Base-by-base conservation (phyloP, 768 basidiomycete species). In the Solioccasus polychromus region DNA sequence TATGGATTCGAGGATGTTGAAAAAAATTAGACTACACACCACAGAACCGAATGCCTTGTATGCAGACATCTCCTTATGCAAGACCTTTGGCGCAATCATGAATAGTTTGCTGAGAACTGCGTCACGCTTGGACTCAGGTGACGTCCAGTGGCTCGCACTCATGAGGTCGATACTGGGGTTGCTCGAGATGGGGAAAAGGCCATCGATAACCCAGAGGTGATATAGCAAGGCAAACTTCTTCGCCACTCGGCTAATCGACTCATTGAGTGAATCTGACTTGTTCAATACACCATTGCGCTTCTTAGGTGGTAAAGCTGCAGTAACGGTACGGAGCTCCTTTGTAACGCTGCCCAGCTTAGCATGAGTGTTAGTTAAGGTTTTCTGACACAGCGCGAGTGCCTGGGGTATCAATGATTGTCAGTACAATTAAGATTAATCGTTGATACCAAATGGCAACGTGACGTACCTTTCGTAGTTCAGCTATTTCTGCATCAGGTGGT, bases 161-260 rank as follows among this genome's bases (percentile, higher is more conserved):
- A 9, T 9, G n/a, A 15, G 30, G 14, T 31, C 14, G 11, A 31
- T 4, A 31, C n/a, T 15, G 4, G 30, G 30, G 5, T 31, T 8
- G 6, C 7, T 24, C 17, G 3, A 12, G 18, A 34, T 28, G 1
- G 20, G 48, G 43, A 44, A 49, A 18, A 49, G 34, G 9, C 37
- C 30, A 10, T 22, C 19, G 12, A 29, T 30, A 26, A 49, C 31
- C 42, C 37, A 49, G 28, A 45, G 38, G 19, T 34, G 22, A 11
- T 44, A 36, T 3, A 44, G 14, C 22, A 49, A 22, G 10, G 42
- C 18, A 7, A 39, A 49, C 20, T 35, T 44, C 42, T 49, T 49
- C 15, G 37, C 45, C 35, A 39, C 30, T 18, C 7, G 24, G 8
- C 35, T 18, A 6, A 49, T 32, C 26, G 35, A 6, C 14, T 39